phyloP scores from a whole-genome alignment of 2,329 filamentous ascomycete species.

The Sphaceloma murrayae region DNA sequence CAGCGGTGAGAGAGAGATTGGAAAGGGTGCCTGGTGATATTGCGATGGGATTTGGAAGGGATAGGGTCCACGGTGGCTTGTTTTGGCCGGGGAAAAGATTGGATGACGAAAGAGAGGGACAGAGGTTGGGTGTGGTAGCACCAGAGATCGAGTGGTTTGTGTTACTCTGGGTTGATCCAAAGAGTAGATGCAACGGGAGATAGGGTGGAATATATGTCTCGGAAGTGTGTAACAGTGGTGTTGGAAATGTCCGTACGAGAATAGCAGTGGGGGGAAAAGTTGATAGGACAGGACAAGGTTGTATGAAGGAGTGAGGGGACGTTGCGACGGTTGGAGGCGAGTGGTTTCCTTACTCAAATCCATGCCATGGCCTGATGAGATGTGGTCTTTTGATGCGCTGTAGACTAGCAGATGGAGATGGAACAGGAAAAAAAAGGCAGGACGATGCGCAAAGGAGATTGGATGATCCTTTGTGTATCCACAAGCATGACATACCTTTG shows the following conservation, averaged over 20 bases:
- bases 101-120: not conserved
- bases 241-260: not conserved
- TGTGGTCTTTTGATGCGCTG: conserved; percentile 5
- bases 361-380: not conserved
- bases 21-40: conserved; percentile 1
- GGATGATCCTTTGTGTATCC: not conserved
- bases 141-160: conserved; percentile 2
- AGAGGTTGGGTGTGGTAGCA: conserved; percentile 10
- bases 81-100: not conserved
- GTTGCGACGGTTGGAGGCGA: conserved; percentile 9
- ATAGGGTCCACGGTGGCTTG: too few relatives aligned
- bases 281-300: conserved; percentile 6
- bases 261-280: conserved; percentile 2
- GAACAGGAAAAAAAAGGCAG: not conserved
- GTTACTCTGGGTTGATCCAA: not conserved
- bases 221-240: conserved; percentile 1
- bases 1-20: not conserved
- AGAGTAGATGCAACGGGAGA: conserved; percentile 6
- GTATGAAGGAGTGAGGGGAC: conserved; percentile 12
- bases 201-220: conserved; percentile 14
- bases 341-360: conserved; percentile 14
- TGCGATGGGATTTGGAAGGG: conserved; percentile 13
- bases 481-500: conserved; percentile 1
- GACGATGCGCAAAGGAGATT: conserved; percentile 8
- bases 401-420: conserved; percentile 1